Conservation (phyloP, 2,329 filamentous ascomycete species). For the Bipolaris zeicola region DNA sequence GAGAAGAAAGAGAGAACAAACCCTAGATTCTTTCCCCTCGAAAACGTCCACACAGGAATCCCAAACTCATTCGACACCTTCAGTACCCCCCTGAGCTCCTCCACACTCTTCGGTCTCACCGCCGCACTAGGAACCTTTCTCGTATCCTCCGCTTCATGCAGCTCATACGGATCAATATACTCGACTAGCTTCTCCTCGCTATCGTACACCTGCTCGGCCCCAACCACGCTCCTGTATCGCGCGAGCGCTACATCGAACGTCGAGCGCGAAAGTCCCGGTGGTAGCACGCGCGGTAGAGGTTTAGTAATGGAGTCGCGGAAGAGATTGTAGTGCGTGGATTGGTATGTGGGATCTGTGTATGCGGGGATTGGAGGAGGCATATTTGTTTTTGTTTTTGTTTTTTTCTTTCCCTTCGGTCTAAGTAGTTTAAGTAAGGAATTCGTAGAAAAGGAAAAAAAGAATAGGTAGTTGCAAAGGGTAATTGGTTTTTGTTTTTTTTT, state of each 20-base stretch:
- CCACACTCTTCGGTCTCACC: constrained; percentile 43
- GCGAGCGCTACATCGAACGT: constrained; percentile 49
- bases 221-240: constrained; percentile 44
- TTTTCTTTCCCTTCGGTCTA: background rate
- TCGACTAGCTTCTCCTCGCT: constrained; percentile 49
- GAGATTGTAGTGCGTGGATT: constrained; percentile 50
- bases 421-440: too few relatives aligned
- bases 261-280: constrained; percentile 47
- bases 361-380: constrained; percentile 21
- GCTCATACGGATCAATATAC: constrained; percentile 57
- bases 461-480: too few relatives aligned
- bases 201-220: constrained; percentile 49
- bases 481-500: too few relatives aligned
- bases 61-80: constrained; percentile 32
- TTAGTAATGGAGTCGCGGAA: constrained; percentile 50
- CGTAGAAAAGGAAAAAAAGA: too few relatives aligned
- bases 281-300: constrained; percentile 48
- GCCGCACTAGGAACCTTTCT: constrained; percentile 54
- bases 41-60: constrained; percentile 43
- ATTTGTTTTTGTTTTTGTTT: background rate
- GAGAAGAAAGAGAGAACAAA: constrained; percentile 18
- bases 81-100: constrained; percentile 32
- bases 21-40: constrained; percentile 45
- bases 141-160: constrained; percentile 48
- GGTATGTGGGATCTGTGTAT: constrained; percentile 51